phyloP scores from a whole-genome alignment of 345 rosid genomes.

The Melaleuca quinquenervia region DNA sequence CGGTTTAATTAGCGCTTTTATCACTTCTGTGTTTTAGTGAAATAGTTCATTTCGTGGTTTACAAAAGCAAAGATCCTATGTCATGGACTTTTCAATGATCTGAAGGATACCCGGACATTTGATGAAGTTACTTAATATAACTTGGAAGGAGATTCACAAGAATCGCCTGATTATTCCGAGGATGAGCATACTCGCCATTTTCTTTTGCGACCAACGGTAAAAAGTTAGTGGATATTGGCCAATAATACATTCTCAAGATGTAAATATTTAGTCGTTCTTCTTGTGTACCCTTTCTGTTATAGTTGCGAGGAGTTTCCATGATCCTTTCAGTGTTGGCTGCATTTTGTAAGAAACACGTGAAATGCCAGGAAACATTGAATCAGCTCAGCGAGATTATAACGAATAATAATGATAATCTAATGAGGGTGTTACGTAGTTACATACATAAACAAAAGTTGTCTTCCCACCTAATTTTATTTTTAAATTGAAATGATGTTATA shows the following conservation, averaged over 20 bases:
- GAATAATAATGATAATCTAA: too few species aligned
- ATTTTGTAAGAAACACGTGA: background rate
- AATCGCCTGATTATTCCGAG: too few species aligned
- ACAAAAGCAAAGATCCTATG: too few species aligned
- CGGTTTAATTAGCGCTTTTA: too few species aligned
- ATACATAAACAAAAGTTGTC: too few species aligned
- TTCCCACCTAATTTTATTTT: too few species aligned
- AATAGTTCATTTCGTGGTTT: too few species aligned
- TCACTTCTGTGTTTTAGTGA: too few species aligned
- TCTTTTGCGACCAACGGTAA: background rate
- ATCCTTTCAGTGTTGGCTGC: background rate
- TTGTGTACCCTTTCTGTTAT: background rate
- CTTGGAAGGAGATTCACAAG: background rate
- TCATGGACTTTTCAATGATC: background rate
- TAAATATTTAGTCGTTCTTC: background rate
- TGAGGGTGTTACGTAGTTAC: too few species aligned
- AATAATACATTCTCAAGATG: background rate
- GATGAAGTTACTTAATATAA: too few species aligned
- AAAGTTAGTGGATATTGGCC: background rate
- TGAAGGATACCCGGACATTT: background rate
- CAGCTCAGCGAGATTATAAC: background rate
- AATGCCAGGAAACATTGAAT: background rate
- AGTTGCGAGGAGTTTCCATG: background rate
- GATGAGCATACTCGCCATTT: too few species aligned
- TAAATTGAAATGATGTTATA: too few species aligned